Evolutionary conservation across 495 filamentous ascomycete genomes (phyloP).

Genomic region (Penicillium coprophilum): DNA sequence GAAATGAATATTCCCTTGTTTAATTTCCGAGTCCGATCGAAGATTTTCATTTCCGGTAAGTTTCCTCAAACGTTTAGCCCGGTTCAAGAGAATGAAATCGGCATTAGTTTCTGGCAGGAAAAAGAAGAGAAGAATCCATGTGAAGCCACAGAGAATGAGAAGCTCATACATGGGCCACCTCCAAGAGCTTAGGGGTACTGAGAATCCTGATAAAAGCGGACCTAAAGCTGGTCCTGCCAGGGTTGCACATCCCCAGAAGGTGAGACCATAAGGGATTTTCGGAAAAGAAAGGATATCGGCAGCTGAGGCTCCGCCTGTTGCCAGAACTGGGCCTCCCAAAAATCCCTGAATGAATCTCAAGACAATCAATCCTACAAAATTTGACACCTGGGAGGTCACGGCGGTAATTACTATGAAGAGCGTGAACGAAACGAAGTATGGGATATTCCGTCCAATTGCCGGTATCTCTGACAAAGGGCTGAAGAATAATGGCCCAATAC

Average conservation of each 20-base stretch:
- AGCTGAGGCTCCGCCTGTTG: conserved; percentile 35
- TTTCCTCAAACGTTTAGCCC: conserved; percentile 40
- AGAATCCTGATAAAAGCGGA: conserved; percentile 40
- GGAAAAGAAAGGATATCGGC: conserved; percentile 25
- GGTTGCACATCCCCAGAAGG: conserved; percentile 31
- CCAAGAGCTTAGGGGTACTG: conserved; percentile 32
- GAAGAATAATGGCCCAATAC: conserved; percentile 48
- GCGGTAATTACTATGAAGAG: conserved; percentile 49
- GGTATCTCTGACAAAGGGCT: conserved; percentile 52
- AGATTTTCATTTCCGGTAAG: conserved; percentile 19
- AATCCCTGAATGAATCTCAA: conserved; percentile 55
- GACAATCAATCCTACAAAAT: conserved; percentile 18
- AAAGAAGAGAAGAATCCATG: conserved; percentile 41
- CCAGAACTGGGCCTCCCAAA: conserved; percentile 51
- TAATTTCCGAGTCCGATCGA: conserved; percentile 31
- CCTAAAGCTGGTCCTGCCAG: conserved; percentile 44
- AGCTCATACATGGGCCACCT: conserved; percentile 47
- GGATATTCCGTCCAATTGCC: conserved; percentile 44
- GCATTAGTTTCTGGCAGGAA: conserved; percentile 53
- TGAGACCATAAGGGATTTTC: conserved; percentile 14
- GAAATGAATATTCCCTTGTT: conserved; percentile 24
- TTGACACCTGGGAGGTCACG: conserved; percentile 35
- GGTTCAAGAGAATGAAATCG: conserved; percentile 52
- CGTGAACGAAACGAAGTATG: conserved; percentile 49
- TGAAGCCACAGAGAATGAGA: conserved; percentile 41